Evolutionary conservation across 176 grass and related monocot genomes (phyloP), one percentile per base, ranked within the genome.

Genomic region (Typha latifolia): DNA sequence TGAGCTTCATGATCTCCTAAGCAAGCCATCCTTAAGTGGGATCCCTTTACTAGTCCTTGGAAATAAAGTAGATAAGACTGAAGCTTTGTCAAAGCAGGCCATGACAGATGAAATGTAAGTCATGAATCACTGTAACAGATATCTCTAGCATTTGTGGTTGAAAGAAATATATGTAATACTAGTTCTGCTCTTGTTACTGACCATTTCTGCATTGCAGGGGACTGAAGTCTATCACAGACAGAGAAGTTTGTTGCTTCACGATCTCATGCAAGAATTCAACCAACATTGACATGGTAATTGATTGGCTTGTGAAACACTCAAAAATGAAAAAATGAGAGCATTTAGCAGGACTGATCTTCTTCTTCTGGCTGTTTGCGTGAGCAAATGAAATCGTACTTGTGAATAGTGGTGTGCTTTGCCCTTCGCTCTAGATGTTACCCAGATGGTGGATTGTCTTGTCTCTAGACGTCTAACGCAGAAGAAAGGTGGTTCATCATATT

Each of bases 221-320:
- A 3, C 71, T 99, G 52, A 80, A 77, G 79, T 69, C 73, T 12
- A 90, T 99, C 49, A 79, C 78, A 19, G 84, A 90, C 34, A 69
- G 95, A 72, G 95, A 99, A 77, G 89, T 99, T 11, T 79, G 78
- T 15, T 94, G 86, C 69, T 99, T 93, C 84, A 85, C 90, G 89
- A 97, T 93, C 81, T 97, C 94, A 62, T 97, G 94, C 86, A 97
- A 92, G 83, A 90, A 97, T 76, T 89, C 89, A 0, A 97, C 85
- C 50, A 92, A 97, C 74, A 97, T 97, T 14, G 94, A 93, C 47
- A 76, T 81, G 0, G 89, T 97, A 26, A 93, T 97, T 1, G 89
- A 97, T 68, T 97, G 94, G 94, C 94, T 97, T 3, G 70, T 97
- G 63, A 93, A 93, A 83, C 85, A 97, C 79, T 89, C 94, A 1